Base-by-base conservation (phyloP, 2,329 filamentous ascomycete species). In the Waltergamsia citrina region DNA sequence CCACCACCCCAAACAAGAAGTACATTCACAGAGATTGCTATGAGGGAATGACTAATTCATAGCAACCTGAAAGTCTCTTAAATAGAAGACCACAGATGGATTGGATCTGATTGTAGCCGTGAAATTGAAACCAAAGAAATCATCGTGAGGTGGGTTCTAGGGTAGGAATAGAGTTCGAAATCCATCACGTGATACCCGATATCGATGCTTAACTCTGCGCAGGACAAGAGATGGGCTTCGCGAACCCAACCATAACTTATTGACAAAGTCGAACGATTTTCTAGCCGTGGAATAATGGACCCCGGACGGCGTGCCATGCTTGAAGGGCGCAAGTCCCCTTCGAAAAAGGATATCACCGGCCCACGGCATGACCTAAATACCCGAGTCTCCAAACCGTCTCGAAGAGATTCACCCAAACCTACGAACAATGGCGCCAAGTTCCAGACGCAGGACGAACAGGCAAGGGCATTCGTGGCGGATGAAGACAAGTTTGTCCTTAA, bases 401-500 rank as follows among this genome's bases (percentile, higher is more conserved):
- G 56, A 38, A 50, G 48, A 33, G 52, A 41, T 34, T 45, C 47
- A 15, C 40, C 48, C 22, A 48, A 48, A 35, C 39, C 47, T 16
- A 42, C 50, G 17, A 48, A 48, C 42, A 48, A 23, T 18, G 49
- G 48, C 38, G 43, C 47, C 22, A 47, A 18, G 32, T 73, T 69
- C 46, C 60, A 85, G 40, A 81, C 81, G 38, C 75, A 86, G 52
- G 83, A 87, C 48, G 80, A 88, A 51, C 81, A 86, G 51, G 82
- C 79, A 43, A 70, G 78, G 18, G 73, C 81, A 51, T 98, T 92
- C 69, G 85, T 96, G 15, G 85, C 90, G 34, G 85, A 94, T 48
- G 92, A 98, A 57, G 92, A 98, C 63, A 80, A 82, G 43, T 98
- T 98, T 51, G 92, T 96, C 37, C 66, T 98, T 50, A 88, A 87